phyloP scores from a whole-genome alignment of 208 protist genomes.

The Tritrichomonas musculus region DNA sequence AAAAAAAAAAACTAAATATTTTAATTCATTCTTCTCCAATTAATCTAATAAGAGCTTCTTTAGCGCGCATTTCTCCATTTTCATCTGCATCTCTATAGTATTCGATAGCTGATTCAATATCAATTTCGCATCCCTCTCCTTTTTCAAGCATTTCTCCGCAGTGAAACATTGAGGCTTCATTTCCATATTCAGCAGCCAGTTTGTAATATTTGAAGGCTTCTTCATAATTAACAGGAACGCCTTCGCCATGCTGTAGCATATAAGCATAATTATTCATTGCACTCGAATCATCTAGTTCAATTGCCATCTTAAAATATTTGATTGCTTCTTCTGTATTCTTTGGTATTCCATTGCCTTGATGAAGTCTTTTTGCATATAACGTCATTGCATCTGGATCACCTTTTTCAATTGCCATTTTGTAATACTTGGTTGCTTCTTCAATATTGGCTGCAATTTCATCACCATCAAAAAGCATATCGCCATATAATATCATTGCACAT shows the following conservation, averaged over 20 bases:
- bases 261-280: not conserved
- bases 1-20: no score
- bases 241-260: not conserved
- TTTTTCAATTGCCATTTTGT: not conserved
- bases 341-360: not conserved
- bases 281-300: not conserved
- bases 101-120: not conserved
- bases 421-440: not conserved
- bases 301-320: not conserved
- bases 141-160: not conserved
- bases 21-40: no score
- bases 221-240: not conserved
- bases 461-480: no score
- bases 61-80: not conserved
- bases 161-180: not conserved
- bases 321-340: not conserved
- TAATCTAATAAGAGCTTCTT: no score
- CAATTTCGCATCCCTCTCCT: not conserved
- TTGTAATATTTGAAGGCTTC: not conserved
- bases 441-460: no score
- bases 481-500: no score
- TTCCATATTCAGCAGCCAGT: not conserved
- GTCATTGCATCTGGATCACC: not conserved
- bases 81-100: not conserved
- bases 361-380: not conserved